phyloP scores from a whole-genome alignment of 2,329 filamentous ascomycete species.

The Alternaria triticimaculans region DNA sequence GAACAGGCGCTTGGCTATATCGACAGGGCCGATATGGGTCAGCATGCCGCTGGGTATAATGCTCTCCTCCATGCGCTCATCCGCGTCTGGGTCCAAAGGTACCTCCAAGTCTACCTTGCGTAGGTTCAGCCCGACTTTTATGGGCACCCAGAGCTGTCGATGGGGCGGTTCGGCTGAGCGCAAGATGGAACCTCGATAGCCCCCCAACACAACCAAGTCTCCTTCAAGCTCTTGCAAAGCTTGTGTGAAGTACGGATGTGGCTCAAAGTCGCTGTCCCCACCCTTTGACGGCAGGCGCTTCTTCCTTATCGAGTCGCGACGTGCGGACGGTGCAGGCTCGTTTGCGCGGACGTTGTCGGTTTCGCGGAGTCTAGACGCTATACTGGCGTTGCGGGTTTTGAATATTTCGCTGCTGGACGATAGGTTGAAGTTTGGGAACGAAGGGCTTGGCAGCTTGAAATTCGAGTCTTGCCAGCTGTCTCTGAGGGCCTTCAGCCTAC shows the following conservation, averaged over 20 bases:
- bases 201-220: slow-evolving; percentile 86
- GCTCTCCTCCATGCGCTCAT: slow-evolving; percentile 80
- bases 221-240: slow-evolving; percentile 75
- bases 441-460: slow-evolving; percentile 64
- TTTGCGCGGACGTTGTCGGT: slow-evolving; percentile 27
- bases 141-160: slow-evolving; percentile 90
- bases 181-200: slow-evolving; percentile 88
- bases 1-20: slow-evolving; percentile 83
- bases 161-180: slow-evolving; percentile 81
- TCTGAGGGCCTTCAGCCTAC: slow-evolving; percentile 85
- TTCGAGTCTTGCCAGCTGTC: slow-evolving; percentile 87
- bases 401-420: slow-evolving; percentile 41
- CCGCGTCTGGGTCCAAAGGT: slow-evolving; percentile 79
- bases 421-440: slow-evolving; percentile 62
- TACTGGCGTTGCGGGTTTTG: slow-evolving; percentile 22
- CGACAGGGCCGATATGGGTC: slow-evolving; percentile 89
- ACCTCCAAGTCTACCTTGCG: slow-evolving; percentile 92
- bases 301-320: slow-evolving; percentile 19
- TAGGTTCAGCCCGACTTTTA: slow-evolving; percentile 90
- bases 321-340: slow-evolving; percentile 16
- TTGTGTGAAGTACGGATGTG: slow-evolving; percentile 59
- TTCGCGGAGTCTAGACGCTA: slow-evolving; percentile 19
- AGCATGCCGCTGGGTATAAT: slow-evolving; percentile 88
- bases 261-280: slow-evolving; percentile 37
- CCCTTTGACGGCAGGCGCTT: slow-evolving; percentile 20